Evolutionary conservation across 495 filamentous ascomycete genomes (phyloP).

Genomic region (Aspergillus baeticus): DNA sequence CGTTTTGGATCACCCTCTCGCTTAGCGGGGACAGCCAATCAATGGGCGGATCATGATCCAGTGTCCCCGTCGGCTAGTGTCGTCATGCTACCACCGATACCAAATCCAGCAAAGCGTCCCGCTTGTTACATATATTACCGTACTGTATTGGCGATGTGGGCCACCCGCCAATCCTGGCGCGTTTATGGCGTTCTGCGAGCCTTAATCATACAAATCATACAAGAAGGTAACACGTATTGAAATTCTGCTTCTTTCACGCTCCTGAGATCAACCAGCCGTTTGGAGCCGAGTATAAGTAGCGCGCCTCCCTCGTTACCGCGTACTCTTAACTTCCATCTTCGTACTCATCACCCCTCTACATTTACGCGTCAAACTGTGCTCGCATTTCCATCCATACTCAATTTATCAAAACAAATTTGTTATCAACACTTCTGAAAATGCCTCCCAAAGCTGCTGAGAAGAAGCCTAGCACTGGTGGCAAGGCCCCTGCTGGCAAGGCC

Average conservation of each 20-base stretch:
- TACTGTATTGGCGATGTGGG: slow-evolving; percentile 27
- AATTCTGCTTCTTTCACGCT: slow-evolving; percentile 47
- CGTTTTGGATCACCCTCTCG: slow-evolving; percentile 51
- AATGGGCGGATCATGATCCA: slow-evolving; percentile 31
- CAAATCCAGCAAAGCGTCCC: slow-evolving; percentile 32
- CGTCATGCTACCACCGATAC: slow-evolving; percentile 17
- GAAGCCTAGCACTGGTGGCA: slow-evolving; percentile 95
- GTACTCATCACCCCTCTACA: slow-evolving; percentile 35
- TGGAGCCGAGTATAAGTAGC: slow-evolving; percentile 53
- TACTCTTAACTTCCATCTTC: slow-evolving; percentile 35
- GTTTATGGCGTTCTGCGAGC: slow-evolving; percentile 26
- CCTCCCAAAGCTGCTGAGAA: slow-evolving; percentile 91
- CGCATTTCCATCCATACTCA: slow-evolving; percentile 22
- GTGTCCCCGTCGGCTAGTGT: slow-evolving; percentile 16
- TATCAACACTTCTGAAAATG: slow-evolving; percentile 62
- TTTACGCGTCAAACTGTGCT: slow-evolving; percentile 33
- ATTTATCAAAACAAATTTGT: slow-evolving; percentile 7
- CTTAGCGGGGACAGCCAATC: slow-evolving; percentile 47
- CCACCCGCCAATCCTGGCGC: slow-evolving; percentile 13
- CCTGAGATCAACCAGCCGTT: slow-evolving; percentile 46
- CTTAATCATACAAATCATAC: slow-evolving; percentile 56
- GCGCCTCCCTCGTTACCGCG: slow-evolving; percentile 46
- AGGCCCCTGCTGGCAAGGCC: slow-evolving; percentile 88
- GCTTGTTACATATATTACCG: slow-evolving; percentile 23
- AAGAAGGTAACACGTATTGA: slow-evolving; percentile 42